phyloP scores from a whole-genome alignment of 495 filamentous ascomycete genomes.

The Pseudomonodictys pantanalensis region DNA sequence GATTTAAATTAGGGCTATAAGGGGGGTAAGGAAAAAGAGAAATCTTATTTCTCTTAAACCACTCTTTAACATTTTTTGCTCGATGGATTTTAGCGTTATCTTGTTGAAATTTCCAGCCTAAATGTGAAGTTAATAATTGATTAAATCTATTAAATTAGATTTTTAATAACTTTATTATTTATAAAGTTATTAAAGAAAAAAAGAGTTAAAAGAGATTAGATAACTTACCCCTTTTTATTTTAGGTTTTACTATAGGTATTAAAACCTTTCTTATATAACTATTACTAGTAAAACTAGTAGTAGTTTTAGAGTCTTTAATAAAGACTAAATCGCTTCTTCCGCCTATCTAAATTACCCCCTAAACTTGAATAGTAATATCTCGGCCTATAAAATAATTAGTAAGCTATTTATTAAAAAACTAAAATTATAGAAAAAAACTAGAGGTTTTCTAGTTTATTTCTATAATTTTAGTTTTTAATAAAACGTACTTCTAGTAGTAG shows the following conservation, averaged over 20 bases:
- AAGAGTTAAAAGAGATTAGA: neutral
- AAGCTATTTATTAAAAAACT: neutral
- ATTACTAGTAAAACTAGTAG: neutral
- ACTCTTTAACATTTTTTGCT: too few relatives aligned
- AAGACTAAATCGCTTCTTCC: neutral
- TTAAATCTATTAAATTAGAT: neutral
- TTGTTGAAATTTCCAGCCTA: neutral
- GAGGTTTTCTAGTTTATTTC: too few relatives aligned
- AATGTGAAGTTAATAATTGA: neutral
- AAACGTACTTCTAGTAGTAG: too few relatives aligned
- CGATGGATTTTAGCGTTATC: neutral
- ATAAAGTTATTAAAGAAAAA: neutral
- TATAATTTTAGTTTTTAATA: too few relatives aligned
- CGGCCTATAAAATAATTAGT: neutral
- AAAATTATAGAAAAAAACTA: slow-evolving; percentile 48
- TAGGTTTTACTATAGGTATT: too few relatives aligned
- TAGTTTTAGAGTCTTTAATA: neutral
- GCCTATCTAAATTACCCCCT: neutral
- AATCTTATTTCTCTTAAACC: too few relatives aligned
- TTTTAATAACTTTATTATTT: neutral
- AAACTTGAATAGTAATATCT: neutral
- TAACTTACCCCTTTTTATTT: neutral
- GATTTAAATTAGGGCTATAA: neutral
- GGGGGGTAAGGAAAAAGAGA: neutral
- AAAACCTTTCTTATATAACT: neutral